Conservation (phyloP, 2,329 filamentous ascomycete genomes). For the Calonectria henricotiae region DNA sequence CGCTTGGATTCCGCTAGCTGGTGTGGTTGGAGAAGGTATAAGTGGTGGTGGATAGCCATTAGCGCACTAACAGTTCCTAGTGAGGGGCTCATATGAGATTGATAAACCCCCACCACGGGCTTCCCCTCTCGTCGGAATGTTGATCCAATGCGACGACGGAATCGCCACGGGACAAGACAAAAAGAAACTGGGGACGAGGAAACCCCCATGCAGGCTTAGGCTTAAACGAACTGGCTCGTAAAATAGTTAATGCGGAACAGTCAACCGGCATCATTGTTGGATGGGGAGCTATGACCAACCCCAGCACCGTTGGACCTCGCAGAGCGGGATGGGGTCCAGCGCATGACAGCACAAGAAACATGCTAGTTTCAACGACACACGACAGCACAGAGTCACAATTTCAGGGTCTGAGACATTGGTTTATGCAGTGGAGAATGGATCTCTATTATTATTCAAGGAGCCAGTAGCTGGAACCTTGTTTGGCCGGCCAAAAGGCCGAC, state of each 20-base stretch:
- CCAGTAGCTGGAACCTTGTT: slow-evolving; percentile 38
- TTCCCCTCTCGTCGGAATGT: slow-evolving; percentile 24
- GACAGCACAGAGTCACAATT: not conserved
- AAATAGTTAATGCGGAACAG: slow-evolving; percentile 7
- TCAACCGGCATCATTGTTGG: not conserved
- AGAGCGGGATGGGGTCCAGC: slow-evolving; percentile 21
- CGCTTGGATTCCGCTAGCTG: slow-evolving; percentile 48
- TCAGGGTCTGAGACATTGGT: not conserved
- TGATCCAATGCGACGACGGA: slow-evolving; percentile 15
- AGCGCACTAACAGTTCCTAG: slow-evolving; percentile 27
- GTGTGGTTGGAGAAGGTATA: slow-evolving; percentile 25
- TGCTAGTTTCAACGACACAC: slow-evolving; percentile 29
- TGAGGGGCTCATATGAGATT: not conserved
- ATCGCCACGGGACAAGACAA: slow-evolving; percentile 3
- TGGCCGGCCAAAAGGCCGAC: slow-evolving; percentile 44
- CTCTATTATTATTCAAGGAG: slow-evolving; percentile 48
- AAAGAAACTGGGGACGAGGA: not conserved
- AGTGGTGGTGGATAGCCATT: slow-evolving; percentile 23
- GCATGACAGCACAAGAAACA: slow-evolving; percentile 4
- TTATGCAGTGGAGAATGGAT: slow-evolving; percentile 31
- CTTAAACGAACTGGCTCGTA: slow-evolving; percentile 4
- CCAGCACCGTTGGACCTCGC: not conserved
- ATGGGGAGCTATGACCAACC: not conserved
- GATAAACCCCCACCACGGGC: slow-evolving; percentile 20
- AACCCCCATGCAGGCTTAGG: not conserved